Base-by-base conservation (phyloP, 75 land plant genomes). In the Sequoiadendron giganteum region DNA sequence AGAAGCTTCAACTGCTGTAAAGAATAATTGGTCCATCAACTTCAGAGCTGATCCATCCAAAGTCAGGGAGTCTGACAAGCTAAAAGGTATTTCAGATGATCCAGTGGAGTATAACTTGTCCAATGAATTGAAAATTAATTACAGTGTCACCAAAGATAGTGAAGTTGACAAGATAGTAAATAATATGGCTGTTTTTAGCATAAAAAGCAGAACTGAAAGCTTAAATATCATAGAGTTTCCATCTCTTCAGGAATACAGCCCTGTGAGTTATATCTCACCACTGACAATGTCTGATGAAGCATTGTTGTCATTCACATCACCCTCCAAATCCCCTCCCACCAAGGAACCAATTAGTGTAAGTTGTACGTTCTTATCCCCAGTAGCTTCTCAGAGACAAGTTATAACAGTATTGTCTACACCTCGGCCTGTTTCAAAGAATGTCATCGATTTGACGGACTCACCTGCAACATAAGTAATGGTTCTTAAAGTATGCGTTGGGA, bases 171-270 rank as follows among this genome's bases (percentile, higher is more conserved):
- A 42, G 83, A 28, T 81, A 81, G 43, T 10, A 45, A 40, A 81
- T 42, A 45, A 45, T 28, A 28, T 81, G 48, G 83, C 45, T 43
- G 49, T 45, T 30, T 72, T 30, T 81, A 81, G 49, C 83, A 81
- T 81, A 42, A 43, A 81, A 9, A 10, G 47, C 83, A 43, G 19
- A 81, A 81, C n/a, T 1, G 1, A 49, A 42, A 45, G 83, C 83
- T 81, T 28, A 81, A 10, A 45, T 81, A 39, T 11, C 13, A 21
- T 45, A 81, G 83, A 81, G 83, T 81, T 81, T 81, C 83, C 83
- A 42, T 42, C 83, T 45, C 43, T 81, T n/a, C 83, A 81, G 83
- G 49, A 81, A 81, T 81, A 81, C 83, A 81, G 49, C 25, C 83
- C 83, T 81, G 48, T 81, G 8, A 45, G 49, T 81, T 81, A 45